phyloP scores from a whole-genome alignment of 768 basidiomycete genomes.

The Kwoniella mangroviensis region DNA sequence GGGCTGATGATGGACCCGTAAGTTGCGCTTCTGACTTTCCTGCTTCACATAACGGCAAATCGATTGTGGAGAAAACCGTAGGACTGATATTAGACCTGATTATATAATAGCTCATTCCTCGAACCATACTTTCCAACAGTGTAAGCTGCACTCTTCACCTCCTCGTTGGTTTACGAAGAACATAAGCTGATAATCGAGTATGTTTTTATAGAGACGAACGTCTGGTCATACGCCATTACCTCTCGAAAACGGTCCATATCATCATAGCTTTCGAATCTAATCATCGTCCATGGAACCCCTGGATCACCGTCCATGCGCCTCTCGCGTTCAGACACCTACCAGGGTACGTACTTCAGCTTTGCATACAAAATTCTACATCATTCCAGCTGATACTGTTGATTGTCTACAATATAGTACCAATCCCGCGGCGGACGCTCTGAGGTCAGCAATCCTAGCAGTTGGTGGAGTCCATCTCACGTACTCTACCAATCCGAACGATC shows the following conservation, averaged over 20 bases:
- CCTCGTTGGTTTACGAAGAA: not conserved
- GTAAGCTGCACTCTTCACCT: slow-evolving; percentile 11
- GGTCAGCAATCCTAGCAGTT: slow-evolving; percentile 41
- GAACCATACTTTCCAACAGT: slow-evolving; percentile 43
- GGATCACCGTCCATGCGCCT: slow-evolving; percentile 38
- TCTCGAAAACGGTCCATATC: slow-evolving; percentile 38
- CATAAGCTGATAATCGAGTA: not conserved
- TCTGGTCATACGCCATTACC: slow-evolving; percentile 47
- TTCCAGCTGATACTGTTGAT: not conserved
- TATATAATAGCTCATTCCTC: slow-evolving; percentile 28
- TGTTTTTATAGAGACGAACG: slow-evolving; percentile 34
- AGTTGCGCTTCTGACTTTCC: slow-evolving; percentile 6
- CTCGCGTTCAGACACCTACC: slow-evolving; percentile 37
- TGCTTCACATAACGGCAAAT: not conserved
- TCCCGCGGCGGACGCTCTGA: slow-evolving; percentile 42
- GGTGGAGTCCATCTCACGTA: slow-evolving; percentile 47
- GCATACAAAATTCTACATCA: not conserved
- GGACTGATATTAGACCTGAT: not conserved
- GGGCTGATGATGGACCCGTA: slow-evolving; percentile 44
- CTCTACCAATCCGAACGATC: slow-evolving; percentile 25
- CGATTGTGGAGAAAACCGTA: not conserved
- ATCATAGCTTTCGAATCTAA: slow-evolving; percentile 45
- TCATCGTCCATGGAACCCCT: slow-evolving; percentile 43
- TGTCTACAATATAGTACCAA: slow-evolving; percentile 12
- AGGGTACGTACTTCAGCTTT: slow-evolving; percentile 14